Evolutionary conservation across 2,329 filamentous ascomycete species (phyloP), one percentile per base, ranked within the genome.

Genomic region (Hymenoscyphus fructigenus): DNA sequence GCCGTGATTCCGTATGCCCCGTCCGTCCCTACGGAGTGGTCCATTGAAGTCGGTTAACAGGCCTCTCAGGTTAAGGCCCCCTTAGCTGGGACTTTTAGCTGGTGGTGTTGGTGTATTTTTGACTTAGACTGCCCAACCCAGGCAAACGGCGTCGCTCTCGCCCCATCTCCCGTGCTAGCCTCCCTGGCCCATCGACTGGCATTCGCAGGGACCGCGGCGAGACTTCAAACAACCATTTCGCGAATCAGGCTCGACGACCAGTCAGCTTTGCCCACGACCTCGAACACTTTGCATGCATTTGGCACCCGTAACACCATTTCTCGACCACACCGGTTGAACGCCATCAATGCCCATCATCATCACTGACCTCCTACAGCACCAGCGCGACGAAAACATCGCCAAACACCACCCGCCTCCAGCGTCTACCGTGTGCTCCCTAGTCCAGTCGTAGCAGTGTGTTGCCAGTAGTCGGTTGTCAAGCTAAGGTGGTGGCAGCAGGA

Each of bases 181-280:
- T 50, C 44, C 44, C 44, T 50, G 44, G 44, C 44, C 44, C 44
- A 50, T 23, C 44, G 20, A 36, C 10, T 36, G 14, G 34, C 10
- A 14, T 36, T 50, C 10, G 44, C 44, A 50, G 44, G 44, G 44
- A 50, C 44, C 20, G n/a, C 44, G 44, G 44, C 44, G 44, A 50
- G 44, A 50, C 44, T 50, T 23, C 44, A 50, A 50, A 50, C 44
- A 50, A 50, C 26, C 44, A 23, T 50, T 20, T 50, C 60, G 60
- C 70, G 64, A 70, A 70, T 70, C 68, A 69, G 50, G 20, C 28
- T 12, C 28, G 61, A 59, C 60, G 56, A 59, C 71, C 71, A 71
- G 65, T 69, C 67, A 70, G 47, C 58, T 60, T 17, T 60, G 44
- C 60, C 69, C 70, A 72, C 72, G 70, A 72, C 69, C 62, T 70